Conservation (phyloP, 768 basidiomycete species). For the Hericium rajendrae region DNA sequence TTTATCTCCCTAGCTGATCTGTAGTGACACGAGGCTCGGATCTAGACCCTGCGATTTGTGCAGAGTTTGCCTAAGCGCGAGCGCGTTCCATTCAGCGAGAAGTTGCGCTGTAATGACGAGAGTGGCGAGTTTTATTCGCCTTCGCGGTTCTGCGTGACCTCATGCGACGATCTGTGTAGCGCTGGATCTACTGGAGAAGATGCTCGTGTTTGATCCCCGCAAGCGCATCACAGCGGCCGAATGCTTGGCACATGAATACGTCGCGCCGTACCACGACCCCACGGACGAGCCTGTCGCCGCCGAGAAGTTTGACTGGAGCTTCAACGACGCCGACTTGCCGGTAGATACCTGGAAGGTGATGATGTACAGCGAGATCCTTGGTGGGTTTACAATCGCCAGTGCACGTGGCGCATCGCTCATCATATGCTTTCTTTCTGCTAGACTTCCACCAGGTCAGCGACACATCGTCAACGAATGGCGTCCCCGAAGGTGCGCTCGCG, state of each 20-base stretch:
- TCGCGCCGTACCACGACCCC: conserved; percentile 96
- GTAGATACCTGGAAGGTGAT: conserved; percentile 99
- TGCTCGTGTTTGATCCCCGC: conserved; percentile 97
- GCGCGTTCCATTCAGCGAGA: conserved; percentile 90
- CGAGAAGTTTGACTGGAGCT: conserved; percentile 98
- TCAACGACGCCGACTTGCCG: conserved; percentile 98
- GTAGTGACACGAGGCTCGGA: conserved; percentile 3
- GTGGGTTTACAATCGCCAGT: conserved; percentile 32
- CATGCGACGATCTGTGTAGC: conserved; percentile 34
- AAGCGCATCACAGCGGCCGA: conserved; percentile 93
- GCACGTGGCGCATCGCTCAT: no score
- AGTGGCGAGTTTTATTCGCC: conserved; percentile 45
- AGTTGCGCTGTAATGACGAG: conserved; percentile 80
- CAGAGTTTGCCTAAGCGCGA: conserved; percentile 94
- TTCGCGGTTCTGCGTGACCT: not conserved
- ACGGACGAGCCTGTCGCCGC: conserved; percentile 92
- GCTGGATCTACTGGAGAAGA: conserved; percentile 91
- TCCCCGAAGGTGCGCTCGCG: conserved; percentile 60
- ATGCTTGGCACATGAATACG: conserved; percentile 87
- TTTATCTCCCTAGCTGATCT: not conserved
- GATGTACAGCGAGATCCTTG: conserved; percentile 99
- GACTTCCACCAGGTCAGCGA: conserved; percentile 80
- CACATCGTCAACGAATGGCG: conserved; percentile 24
- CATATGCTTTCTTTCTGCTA: conserved; percentile 17
- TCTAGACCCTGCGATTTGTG: conserved; percentile 94